These are phyloP conservation scores for Saussurea involucrata DNA, from an alignment of 129 eudicot genomes.

Conservation along the genomic window DNA sequence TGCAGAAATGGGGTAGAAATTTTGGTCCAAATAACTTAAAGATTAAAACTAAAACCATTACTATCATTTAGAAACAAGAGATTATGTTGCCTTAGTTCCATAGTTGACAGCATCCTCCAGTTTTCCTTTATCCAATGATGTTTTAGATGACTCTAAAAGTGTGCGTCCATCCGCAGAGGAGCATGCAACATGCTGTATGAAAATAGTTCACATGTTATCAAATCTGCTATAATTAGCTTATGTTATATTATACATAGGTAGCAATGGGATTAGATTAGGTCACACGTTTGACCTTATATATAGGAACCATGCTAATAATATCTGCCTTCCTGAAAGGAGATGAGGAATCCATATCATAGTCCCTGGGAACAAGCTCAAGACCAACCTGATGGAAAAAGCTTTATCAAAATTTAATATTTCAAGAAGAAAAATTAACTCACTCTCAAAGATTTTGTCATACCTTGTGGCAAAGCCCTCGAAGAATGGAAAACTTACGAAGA, in stretches of 20 bases:
- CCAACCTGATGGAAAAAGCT: conserved; percentile 58
- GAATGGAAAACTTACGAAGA: conserved; percentile 85
- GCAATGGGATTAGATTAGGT: background rate
- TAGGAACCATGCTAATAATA: conserved; percentile 87
- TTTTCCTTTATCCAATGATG: conserved; percentile 97
- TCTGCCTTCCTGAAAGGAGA: conserved; percentile 79
- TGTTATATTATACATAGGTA: background rate
- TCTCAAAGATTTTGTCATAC: conserved; percentile 27
- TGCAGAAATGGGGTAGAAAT: conserved; percentile 31
- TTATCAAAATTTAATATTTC: conserved; percentile 4
- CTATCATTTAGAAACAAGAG: background rate
- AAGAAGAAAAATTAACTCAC: background rate
- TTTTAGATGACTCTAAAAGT: conserved; percentile 88
- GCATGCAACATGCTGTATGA: conserved; percentile 87
- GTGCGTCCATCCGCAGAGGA: conserved; percentile 99
- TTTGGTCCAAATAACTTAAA: background rate
- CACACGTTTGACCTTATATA: conserved; percentile 65
- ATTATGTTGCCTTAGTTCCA: conserved; percentile 74
- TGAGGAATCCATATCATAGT: conserved; percentile 83
- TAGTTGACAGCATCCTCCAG: conserved; percentile 95
- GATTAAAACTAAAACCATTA: background rate
- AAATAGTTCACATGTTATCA: conserved; percentile 14
- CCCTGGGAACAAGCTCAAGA: conserved; percentile 93
- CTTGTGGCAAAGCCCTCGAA: conserved; percentile 97
- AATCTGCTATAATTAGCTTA: background rate